These are phyloP conservation scores for Colletotrichum somersetense DNA, from an alignment of 2,329 filamentous ascomycete genomes.

Conservation along the genomic window DNA sequence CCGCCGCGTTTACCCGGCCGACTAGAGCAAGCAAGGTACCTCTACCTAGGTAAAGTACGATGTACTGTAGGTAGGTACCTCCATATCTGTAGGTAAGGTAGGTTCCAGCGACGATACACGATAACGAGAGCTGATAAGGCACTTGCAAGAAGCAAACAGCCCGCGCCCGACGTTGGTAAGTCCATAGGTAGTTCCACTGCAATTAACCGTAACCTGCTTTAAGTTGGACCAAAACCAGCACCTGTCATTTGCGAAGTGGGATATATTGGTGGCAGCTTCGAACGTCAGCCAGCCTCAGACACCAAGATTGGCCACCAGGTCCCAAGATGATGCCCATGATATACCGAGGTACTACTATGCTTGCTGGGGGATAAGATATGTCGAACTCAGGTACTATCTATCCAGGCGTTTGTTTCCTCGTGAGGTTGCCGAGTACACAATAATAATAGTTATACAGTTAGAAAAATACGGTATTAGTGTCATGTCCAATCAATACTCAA, in stretches of 20 bases:
- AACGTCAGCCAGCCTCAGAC: neutral
- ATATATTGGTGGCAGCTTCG: conserved; percentile 7
- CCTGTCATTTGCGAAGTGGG: neutral
- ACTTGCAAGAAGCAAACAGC: too few species aligned
- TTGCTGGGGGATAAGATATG: neutral
- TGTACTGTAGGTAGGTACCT: neutral
- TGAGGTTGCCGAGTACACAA: too few species aligned
- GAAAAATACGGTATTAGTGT: too few species aligned
- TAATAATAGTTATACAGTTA: too few species aligned
- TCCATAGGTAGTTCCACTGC: neutral
- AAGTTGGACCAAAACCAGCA: neutral
- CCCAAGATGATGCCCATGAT: neutral
- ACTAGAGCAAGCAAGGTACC: conserved; percentile 9
- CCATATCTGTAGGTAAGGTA: too few species aligned
- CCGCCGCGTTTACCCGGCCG: conserved; percentile 30
- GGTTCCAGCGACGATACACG: neutral
- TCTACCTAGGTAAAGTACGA: neutral
- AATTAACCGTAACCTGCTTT: neutral
- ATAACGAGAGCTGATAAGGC: neutral
- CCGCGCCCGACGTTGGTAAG: too few species aligned
- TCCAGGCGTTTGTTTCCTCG: too few species aligned
- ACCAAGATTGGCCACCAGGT: neutral
- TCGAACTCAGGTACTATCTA: neutral
- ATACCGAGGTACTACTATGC: neutral
- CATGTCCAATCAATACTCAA: too few species aligned